Base-by-base conservation (phyloP, 2,329 filamentous ascomycete species). In the Penicillium polonicum region DNA sequence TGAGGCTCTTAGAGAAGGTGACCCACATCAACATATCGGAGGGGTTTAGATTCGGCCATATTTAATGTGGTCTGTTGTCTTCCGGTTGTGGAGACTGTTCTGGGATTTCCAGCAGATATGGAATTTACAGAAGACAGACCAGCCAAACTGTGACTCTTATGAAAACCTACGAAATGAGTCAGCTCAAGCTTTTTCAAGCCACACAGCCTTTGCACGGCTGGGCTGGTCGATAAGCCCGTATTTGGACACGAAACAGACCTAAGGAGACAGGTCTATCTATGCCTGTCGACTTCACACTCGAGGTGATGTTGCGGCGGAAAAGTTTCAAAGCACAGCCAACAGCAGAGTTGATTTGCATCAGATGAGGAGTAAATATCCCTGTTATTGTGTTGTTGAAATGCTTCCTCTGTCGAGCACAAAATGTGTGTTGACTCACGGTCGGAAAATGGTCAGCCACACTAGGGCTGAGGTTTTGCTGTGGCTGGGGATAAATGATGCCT, bases 21-120 rank as follows among this genome's bases (percentile, higher is more conserved):
- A 75, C 78, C 48, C 67, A 80, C 78, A 73, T 80, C 78, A 45
- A 78, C 77, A 70, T 80, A 80, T 74, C 71, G 74, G 44, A 78
- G 67, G n/a, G 68, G 65, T 52, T 66, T 67, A 13, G 70, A 63
- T 23, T 76, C 70, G 19, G 63, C 65, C 76, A 78, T 78, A 29
- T 61, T 73, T 57, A 33, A 48, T 39, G 57, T 48, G 31, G 44
- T 23, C 31, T 52, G 39, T 33, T 35, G 62, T 12, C 21, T 52
- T 42, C 52, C 19, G 42, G 50, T 36, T 19, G 59, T 61, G 41
- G 60, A 65, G 57, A 62, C 57, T 31, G 41, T 15, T 27, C 23
- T 64, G 51, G 25, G 13, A 38, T 55, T 36, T 53, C 31, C 35
- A 54, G 42, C 57, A 42, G 48, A 53, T 46, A 23, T 23, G 27